Conservation (phyloP, 1,284 basidiomycete genomes). For the Cystobasidiaceae sp. region DNA sequence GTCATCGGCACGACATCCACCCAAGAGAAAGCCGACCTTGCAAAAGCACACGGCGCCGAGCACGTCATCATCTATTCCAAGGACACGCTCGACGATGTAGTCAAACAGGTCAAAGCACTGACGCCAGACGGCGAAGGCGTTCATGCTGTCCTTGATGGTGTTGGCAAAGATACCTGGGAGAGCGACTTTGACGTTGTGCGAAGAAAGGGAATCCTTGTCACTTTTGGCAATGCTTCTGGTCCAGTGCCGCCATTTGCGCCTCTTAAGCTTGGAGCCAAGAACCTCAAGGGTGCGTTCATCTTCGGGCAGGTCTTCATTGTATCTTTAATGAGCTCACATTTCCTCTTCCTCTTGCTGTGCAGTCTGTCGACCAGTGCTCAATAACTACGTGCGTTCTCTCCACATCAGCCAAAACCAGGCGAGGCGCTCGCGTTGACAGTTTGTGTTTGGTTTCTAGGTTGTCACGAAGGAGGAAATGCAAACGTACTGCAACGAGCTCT, state of each 20-base stretch:
- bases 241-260: conserved; percentile 59
- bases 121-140: conserved; percentile 71
- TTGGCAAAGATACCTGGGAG: conserved; percentile 77
- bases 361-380: conserved; percentile 47
- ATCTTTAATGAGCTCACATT: no score
- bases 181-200: conserved; percentile 37
- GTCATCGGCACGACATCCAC: conserved; percentile 95
- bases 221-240: conserved; percentile 87
- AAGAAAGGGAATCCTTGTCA: conserved; percentile 57
- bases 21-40: conserved; percentile 74
- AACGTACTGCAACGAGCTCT: conserved; percentile 63
- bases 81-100: conserved; percentile 57
- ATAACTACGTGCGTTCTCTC: conserved; percentile 40
- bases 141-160: conserved; percentile 83
- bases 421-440: background rate
- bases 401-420: background rate
- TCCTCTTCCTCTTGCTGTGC: background rate
- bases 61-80: conserved; percentile 79
- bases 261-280: conserved; percentile 72
- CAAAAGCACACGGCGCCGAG: conserved; percentile 72
- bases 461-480: conserved; percentile 65
- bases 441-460: conserved; percentile 51
- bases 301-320: no score
- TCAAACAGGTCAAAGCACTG: conserved; percentile 54
- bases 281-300: conserved; percentile 58